phyloP scores from a whole-genome alignment of 2,329 filamentous ascomycete species.

The Talaromyces sp. region DNA sequence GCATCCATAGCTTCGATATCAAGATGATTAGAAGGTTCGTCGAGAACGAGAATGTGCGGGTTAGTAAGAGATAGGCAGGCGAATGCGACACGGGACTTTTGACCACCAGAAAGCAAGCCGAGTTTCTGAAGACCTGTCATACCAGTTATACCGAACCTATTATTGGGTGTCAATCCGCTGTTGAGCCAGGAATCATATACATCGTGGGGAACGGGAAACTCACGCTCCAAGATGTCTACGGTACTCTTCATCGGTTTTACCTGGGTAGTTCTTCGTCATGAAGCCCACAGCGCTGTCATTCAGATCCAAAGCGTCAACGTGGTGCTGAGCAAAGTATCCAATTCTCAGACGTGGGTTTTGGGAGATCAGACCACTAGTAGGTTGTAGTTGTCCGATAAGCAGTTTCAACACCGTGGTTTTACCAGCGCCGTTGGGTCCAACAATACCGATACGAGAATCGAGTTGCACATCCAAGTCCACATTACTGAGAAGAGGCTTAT shows the following conservation, averaged over 20 bases:
- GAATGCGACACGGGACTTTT: constrained; percentile 97
- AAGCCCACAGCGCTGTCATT: constrained; percentile 87
- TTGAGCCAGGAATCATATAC: neutral
- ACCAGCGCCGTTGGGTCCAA: constrained; percentile 97
- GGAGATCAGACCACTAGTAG: constrained; percentile 77
- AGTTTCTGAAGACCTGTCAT: constrained; percentile 97
- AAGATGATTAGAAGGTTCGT: constrained; percentile 97
- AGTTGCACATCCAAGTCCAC: constrained; percentile 96
- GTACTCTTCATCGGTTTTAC: constrained; percentile 93
- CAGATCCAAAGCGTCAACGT: constrained; percentile 92
- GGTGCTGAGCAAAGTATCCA: constrained; percentile 97
- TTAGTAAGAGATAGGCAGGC: constrained; percentile 92
- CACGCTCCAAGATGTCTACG: constrained; percentile 89
- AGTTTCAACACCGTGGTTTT: constrained; percentile 98
- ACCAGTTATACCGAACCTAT: constrained; percentile 70
- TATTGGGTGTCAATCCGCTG: neutral
- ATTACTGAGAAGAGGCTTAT: constrained; percentile 75
- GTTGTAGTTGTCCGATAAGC: constrained; percentile 79
- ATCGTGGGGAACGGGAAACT: constrained; percentile 30
- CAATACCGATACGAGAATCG: constrained; percentile 96
- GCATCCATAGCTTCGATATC: constrained; percentile 99
- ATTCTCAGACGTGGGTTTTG: constrained; percentile 84
- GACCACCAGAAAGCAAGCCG: constrained; percentile 88
- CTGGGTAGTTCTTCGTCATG: constrained; percentile 90
- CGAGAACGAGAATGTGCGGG: constrained; percentile 93